Base-by-base conservation (phyloP, 345 rosid species). In the Eucalyptus pauciflora region DNA sequence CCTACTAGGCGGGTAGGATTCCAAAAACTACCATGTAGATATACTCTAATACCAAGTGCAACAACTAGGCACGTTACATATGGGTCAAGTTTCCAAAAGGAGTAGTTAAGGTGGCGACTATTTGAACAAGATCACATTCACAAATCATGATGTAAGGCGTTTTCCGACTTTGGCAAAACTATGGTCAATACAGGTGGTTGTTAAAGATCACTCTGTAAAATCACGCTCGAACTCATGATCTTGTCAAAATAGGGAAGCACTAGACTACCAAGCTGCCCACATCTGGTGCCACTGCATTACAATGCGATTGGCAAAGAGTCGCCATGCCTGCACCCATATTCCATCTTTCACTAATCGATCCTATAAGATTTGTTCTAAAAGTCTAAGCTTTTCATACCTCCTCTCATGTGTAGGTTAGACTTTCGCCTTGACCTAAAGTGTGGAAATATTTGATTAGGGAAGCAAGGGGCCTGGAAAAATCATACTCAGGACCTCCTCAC, bases 271-370 rank as follows among this genome's bases (percentile, higher is more conserved):
- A 37, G 14, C 27, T 2, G 7, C 14, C 25, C 12, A 7, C 46
- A 3, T 71, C 14, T 4, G 3, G 62, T 56, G 62, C 29, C 62
- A 10, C 24, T 69, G 2, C 45, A 33, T 31, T 9, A 20, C 20
- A 9, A 69, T 10, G 43, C 14, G 4, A 7, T 71, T 37, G 15
- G 27, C 46, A 37, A 71, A 71, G 25, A 71, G 83, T 20, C 8
- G 11, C 46, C 7, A 22, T 18, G 45, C 5, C 5, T 17, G 0
- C 1, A 0, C 20, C 41, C 41, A 64, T 64, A 7, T 14, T 64
- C 37, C 37, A 37, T 71, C 25, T 71, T 71, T 71, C 83, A 37
- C 27, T 37, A 71, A 18, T 69, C 5, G 24, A 69, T 33, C 25
- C 4, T 25, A 69, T 52, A 52, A 52, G 4, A 52, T 52, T 1